Percentiles rank a stretch among this genome's conserved stretches.
These are phyloP conservation scores for Coprinopsis marcescibilis DNA, from an alignment of 768 basidiomycete genomes.

Conservation along the genomic window DNA sequence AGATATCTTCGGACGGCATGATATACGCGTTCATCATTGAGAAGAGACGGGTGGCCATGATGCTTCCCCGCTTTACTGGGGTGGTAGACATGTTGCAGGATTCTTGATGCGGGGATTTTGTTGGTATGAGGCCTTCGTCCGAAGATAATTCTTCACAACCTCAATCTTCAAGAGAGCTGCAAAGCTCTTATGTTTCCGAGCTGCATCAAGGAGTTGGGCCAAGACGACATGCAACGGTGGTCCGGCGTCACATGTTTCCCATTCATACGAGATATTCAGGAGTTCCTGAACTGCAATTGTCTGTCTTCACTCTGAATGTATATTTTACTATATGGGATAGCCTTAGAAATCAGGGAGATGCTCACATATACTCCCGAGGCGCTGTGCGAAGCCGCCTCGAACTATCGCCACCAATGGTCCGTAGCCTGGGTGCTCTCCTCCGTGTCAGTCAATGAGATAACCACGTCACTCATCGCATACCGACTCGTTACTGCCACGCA, in stretches of 20 bases:
- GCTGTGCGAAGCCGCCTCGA: too few species aligned
- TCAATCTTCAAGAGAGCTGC: conserved; percentile 12
- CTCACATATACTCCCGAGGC: too few species aligned
- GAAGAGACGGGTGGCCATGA: conserved; percentile 16
- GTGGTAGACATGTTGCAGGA: conserved; percentile 11
- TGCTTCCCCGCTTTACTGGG: conserved; percentile 14
- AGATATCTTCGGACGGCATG: neutral
- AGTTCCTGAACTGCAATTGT: neutral
- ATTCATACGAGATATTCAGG: neutral
- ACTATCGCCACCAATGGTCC: too few species aligned
- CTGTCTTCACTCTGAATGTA: too few species aligned
- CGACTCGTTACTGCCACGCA: too few species aligned
- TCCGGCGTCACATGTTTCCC: neutral
- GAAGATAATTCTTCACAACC: conserved; percentile 11
- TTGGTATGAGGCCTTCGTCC: conserved; percentile 5
- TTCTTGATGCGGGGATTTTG: conserved; percentile 4
- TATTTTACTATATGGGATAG: too few species aligned
- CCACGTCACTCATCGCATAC: too few species aligned
- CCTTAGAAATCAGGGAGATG: too few species aligned
- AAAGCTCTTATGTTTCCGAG: conserved; percentile 10
- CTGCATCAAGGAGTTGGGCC: conserved; percentile 8
- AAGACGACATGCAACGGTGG: neutral
- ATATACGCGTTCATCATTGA: conserved; percentile 12
- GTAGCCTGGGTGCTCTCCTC: too few species aligned
- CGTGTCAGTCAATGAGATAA: too few species aligned